Evolutionary conservation across 148 eudicot genomes (phyloP).

Genomic region (Nyssa sinensis): DNA sequence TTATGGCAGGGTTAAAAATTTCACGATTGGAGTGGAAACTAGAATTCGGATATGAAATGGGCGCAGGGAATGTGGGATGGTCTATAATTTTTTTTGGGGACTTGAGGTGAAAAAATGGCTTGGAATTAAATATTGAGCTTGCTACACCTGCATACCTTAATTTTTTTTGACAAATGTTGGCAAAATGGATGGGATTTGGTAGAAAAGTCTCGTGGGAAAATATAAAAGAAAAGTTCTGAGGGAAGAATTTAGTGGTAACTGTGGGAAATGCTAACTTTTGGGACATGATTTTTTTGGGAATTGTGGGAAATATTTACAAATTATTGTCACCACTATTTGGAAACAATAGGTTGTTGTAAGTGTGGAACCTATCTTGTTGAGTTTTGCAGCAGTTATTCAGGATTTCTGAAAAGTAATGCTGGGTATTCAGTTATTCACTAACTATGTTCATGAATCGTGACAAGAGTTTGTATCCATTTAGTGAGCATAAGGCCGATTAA

Average conservation of each 20-base stretch:
- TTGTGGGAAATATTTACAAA: background rate
- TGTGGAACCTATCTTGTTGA: background rate
- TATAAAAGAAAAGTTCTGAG: background rate
- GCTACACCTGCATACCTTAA: too few relatives aligned
- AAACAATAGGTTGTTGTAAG: too few relatives aligned
- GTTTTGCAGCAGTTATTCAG: background rate
- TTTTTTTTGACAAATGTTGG: background rate
- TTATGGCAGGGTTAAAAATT: too few relatives aligned
- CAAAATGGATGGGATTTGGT: background rate
- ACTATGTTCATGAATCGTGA: background rate
- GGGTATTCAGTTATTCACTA: background rate
- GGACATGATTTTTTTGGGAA: too few relatives aligned
- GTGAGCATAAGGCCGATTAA: background rate
- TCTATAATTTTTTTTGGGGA: background rate
- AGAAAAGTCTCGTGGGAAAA: too few relatives aligned
- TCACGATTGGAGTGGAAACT: too few relatives aligned
- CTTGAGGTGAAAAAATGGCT: background rate
- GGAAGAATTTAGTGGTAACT: background rate
- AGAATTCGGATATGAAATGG: background rate
- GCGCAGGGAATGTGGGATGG: background rate
- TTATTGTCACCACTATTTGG: too few relatives aligned
- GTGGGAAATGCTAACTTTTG: too few relatives aligned
- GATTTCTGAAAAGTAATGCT: too few relatives aligned
- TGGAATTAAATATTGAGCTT: background rate
- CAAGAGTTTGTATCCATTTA: background rate